Percentiles rank a stretch among this genome's conserved stretches.
phyloP scores from a whole-genome alignment of 441 rosid species.

The Codiaeum variegatum region DNA sequence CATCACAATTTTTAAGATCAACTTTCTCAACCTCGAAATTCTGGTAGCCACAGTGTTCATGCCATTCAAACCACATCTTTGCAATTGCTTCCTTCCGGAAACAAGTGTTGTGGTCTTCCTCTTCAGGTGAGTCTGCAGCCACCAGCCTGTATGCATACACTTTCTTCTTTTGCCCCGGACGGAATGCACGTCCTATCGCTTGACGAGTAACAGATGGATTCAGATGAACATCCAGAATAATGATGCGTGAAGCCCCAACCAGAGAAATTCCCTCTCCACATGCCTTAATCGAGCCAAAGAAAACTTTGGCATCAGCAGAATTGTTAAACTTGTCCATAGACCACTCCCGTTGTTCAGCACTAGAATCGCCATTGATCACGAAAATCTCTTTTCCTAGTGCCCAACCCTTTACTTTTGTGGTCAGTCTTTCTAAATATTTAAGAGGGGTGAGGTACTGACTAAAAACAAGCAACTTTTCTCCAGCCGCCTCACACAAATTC shows the following conservation, averaged over 20 bases:
- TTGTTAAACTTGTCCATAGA: slow-evolving; percentile 74
- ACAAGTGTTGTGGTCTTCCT: slow-evolving; percentile 58
- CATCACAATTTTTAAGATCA: slow-evolving; percentile 50
- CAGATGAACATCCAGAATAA: slow-evolving; percentile 77
- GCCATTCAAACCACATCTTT: slow-evolving; percentile 94
- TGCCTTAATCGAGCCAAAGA: slow-evolving; percentile 86
- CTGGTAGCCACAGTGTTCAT: slow-evolving; percentile 50
- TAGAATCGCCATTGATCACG: slow-evolving; percentile 65
- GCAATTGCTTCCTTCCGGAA: slow-evolving; percentile 69
- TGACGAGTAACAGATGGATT: slow-evolving; percentile 95
- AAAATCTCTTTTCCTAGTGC: slow-evolving; percentile 53
- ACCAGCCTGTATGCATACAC: slow-evolving; percentile 65
- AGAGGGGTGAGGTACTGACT: slow-evolving; percentile 73
- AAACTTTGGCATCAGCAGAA: slow-evolving; percentile 61
- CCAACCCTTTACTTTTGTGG: slow-evolving; percentile 56
- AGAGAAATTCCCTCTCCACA: slow-evolving; percentile 93
- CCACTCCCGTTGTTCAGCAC: slow-evolving; percentile 53
- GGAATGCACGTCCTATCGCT: slow-evolving; percentile 81
- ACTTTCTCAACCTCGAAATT: slow-evolving; percentile 46
- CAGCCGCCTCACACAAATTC: slow-evolving; percentile 50
- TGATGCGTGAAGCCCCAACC: slow-evolving; percentile 77
- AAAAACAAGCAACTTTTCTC: slow-evolving; percentile 74
- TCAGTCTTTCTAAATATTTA: slow-evolving; percentile 60
- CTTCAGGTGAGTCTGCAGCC: slow-evolving; percentile 76
- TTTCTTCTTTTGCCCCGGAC: slow-evolving; percentile 79